Evolutionary conservation across 1,284 basidiomycete genomes (phyloP).

Genomic region (Moesziomyces globuligerus): DNA sequence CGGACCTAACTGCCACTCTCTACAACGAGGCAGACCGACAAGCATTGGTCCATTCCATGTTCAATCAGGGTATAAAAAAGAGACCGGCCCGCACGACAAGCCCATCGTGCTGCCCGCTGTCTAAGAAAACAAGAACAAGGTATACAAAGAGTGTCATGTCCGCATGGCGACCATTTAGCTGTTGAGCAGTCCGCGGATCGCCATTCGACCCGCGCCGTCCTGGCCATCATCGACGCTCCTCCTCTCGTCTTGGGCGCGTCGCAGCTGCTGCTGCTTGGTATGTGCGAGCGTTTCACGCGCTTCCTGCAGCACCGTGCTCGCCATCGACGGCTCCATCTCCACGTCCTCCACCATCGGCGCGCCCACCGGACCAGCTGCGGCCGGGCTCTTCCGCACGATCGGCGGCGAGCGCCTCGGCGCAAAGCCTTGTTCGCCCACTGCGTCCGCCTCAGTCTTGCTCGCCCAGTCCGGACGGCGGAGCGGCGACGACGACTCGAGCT

Average conservation of each 20-base stretch:
- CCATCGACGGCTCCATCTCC: conserved; percentile 24
- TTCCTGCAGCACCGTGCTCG: conserved; percentile 35
- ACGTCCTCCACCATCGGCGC: conserved; percentile 21
- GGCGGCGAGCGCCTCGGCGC: conserved; percentile 4
- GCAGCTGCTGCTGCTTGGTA: conserved; percentile 23
- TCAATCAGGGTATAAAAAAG: no score
- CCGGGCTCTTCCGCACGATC: conserved; percentile 4
- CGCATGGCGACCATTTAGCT: conserved; percentile 4
- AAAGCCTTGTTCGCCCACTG: background rate
- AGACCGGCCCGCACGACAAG: no score
- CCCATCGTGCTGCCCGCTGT: no score
- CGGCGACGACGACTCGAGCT: conserved; percentile 22
- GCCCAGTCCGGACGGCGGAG: background rate
- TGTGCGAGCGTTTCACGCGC: conserved; percentile 32
- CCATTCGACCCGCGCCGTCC: conserved; percentile 32
- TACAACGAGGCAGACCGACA: no score
- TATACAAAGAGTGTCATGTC: no score
- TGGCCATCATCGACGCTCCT: conserved; percentile 1
- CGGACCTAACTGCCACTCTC: no score
- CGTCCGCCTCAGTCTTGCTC: background rate
- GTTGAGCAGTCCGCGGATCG: conserved; percentile 43
- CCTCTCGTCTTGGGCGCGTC: conserved; percentile 7
- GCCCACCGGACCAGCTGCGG: conserved; percentile 6
- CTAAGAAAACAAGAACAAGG: no score
- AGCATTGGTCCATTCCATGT: no score